These are phyloP conservation scores for Diaporthe capsici DNA, from an alignment of 2,329 filamentous ascomycete genomes.

Conservation along the genomic window DNA sequence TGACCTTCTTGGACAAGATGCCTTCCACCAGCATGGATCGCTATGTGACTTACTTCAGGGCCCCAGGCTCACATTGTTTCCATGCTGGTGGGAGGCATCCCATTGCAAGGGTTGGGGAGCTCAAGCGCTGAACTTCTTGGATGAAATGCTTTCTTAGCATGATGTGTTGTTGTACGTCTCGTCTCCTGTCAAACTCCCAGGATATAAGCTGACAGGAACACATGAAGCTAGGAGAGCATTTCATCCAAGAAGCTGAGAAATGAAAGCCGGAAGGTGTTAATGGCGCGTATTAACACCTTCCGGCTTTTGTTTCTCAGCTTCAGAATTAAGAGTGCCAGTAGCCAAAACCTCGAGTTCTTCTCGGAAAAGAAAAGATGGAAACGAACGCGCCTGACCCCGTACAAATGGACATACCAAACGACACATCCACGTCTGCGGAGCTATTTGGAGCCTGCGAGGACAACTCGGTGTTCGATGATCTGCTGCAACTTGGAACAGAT, in stretches of 20 bases:
- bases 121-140: background rate
- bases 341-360: background rate
- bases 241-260: too few relatives aligned
- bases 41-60: background rate
- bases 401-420: background rate
- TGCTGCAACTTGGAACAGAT: background rate
- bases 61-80: background rate
- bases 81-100: background rate
- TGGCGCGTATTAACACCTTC: too few relatives aligned
- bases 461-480: background rate
- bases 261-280: too few relatives aligned
- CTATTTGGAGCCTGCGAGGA: background rate
- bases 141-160: background rate
- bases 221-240: too few relatives aligned
- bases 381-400: background rate
- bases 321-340: background rate
- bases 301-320: too few relatives aligned
- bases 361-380: background rate
- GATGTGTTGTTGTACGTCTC: background rate
- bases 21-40: background rate
- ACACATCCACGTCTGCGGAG: background rate
- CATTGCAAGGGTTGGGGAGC: background rate
- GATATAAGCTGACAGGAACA: too few relatives aligned
- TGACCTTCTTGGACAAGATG: background rate
- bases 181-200: too few relatives aligned